Conservation (phyloP, 306 rosid genomes). For the Vicia sativa region DNA sequence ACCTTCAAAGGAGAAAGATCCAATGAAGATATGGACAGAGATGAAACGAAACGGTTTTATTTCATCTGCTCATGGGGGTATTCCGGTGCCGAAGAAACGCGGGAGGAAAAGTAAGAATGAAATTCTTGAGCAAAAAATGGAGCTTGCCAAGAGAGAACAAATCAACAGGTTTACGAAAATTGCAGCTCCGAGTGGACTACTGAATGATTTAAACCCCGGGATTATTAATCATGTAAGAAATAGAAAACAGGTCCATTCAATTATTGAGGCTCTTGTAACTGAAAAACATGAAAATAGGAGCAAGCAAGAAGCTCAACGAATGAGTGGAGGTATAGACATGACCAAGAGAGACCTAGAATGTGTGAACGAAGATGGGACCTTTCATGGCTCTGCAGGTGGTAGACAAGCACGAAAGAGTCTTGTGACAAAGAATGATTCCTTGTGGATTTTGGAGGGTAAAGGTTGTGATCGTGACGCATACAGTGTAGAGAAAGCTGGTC, state of each 20-base stretch:
- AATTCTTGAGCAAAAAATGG: conserved; percentile 70
- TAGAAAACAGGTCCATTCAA: conserved; percentile 88
- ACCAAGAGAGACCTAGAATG: conserved; percentile 48
- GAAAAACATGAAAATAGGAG: conserved; percentile 61
- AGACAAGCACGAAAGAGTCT: conserved; percentile 52
- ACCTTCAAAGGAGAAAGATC: conserved; percentile 66
- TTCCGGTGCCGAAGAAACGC: conserved; percentile 83
- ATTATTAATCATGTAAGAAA: conserved; percentile 98
- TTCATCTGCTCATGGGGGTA: conserved; percentile 84
- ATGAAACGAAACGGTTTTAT: conserved; percentile 92
- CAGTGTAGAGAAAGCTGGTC: conserved; percentile 44
- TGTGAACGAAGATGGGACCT: conserved; percentile 40
- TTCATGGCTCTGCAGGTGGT: conserved; percentile 40
- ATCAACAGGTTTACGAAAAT: conserved; percentile 76
- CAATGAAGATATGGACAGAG: conserved; percentile 72
- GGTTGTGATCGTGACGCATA: conserved; percentile 39
- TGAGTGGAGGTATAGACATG: conserved; percentile 43
- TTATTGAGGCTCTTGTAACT: conserved; percentile 87
- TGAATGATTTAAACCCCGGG: conserved; percentile 93
- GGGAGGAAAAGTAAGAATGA: conserved; percentile 73
- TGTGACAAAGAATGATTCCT: conserved; percentile 36
- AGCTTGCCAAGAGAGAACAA: conserved; percentile 86
- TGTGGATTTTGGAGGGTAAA: conserved; percentile 47
- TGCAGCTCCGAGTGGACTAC: conserved; percentile 98
- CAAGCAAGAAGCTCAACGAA: conserved; percentile 51